Evolutionary conservation across 805 yeast genomes (phyloP).

Genomic region (Lachancea quebecensis): DNA sequence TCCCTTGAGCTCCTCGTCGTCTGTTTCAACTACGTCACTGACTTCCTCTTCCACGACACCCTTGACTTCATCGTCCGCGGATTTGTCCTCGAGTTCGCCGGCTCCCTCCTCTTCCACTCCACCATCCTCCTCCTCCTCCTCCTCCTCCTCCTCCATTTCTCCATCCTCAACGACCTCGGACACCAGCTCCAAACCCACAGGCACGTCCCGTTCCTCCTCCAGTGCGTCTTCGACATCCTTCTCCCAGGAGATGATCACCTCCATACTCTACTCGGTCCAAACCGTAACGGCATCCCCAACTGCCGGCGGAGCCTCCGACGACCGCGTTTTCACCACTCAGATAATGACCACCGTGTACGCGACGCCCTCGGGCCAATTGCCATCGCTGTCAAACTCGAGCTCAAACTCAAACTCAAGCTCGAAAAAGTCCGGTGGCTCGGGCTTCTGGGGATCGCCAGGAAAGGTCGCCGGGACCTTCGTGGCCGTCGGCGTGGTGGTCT

Average conservation of each 20-base stretch:
- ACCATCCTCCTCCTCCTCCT: conserved; percentile 5
- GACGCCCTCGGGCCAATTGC: conserved; percentile 8
- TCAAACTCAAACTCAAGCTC: conserved; percentile 2
- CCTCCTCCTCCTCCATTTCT: conserved; percentile 7
- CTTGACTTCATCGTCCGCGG: conserved; percentile 3
- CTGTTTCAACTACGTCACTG: conserved; percentile 3
- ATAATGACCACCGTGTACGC: conserved; percentile 15
- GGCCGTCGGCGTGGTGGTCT: conserved; percentile 61
- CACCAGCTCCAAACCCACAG: conserved; percentile 6
- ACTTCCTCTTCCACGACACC: conserved; percentile 3
- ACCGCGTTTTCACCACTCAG: conserved; percentile 10
- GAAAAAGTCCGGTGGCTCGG: conserved; percentile 14
- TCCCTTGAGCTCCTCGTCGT: conserved; percentile 8
- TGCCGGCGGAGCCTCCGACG: not conserved
- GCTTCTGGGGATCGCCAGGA: conserved; percentile 63
- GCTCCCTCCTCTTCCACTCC: too few species aligned
- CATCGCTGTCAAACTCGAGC: conserved; percentile 1
- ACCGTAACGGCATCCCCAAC: conserved; percentile 15
- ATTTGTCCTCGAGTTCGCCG: too few species aligned
- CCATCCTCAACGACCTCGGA: conserved; percentile 8
- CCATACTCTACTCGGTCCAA: conserved; percentile 17
- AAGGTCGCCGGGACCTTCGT: conserved; percentile 83
- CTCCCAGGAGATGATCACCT: conserved; percentile 6
- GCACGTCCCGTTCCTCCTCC: conserved; percentile 2
- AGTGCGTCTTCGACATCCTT: conserved; percentile 5